These are phyloP conservation scores for Podila horticola DNA, from an alignment of 192 early-diverging fungal genomes.

Conservation along the genomic window DNA sequence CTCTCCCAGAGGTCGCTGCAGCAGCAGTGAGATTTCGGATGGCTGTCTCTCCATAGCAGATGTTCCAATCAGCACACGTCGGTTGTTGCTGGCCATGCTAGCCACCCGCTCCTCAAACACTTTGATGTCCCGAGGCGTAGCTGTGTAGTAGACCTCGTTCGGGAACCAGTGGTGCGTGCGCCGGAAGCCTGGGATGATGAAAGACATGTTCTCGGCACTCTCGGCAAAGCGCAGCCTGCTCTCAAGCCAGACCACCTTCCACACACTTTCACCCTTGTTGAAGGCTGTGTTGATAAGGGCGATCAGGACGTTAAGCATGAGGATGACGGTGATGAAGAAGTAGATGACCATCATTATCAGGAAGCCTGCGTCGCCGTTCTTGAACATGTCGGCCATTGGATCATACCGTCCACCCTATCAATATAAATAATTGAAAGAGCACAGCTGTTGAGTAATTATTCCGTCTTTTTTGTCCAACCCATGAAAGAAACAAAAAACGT, in stretches of 20 bases:
- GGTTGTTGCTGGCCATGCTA: background rate
- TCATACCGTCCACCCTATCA: conserved; percentile 30
- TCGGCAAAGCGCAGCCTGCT: conserved; percentile 27
- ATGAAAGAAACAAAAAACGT: background rate
- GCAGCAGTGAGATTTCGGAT: background rate
- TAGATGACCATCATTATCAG: conserved; percentile 21
- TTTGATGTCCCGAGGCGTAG: background rate
- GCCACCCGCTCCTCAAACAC: background rate
- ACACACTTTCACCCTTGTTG: conserved; percentile 21
- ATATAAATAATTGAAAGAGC: background rate
- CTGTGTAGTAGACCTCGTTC: conserved; percentile 3
- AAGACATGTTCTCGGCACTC: conserved; percentile 43
- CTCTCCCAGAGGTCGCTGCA: background rate
- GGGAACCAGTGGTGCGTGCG: conserved; percentile 6
- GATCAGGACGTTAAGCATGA: conserved; percentile 37
- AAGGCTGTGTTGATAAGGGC: conserved; percentile 39
- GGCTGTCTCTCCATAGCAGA: background rate
- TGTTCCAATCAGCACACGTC: background rate
- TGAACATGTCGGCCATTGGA: conserved; percentile 7
- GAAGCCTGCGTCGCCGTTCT: background rate
- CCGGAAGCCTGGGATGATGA: conserved; percentile 22
- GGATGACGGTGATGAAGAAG: conserved; percentile 24
- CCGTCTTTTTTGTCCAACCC: background rate
- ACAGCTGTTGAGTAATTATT: background rate
- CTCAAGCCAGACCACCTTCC: conserved; percentile 32